Conservation (phyloP, 352 stramenopile species). For the Phytophthora pinifolia region DNA sequence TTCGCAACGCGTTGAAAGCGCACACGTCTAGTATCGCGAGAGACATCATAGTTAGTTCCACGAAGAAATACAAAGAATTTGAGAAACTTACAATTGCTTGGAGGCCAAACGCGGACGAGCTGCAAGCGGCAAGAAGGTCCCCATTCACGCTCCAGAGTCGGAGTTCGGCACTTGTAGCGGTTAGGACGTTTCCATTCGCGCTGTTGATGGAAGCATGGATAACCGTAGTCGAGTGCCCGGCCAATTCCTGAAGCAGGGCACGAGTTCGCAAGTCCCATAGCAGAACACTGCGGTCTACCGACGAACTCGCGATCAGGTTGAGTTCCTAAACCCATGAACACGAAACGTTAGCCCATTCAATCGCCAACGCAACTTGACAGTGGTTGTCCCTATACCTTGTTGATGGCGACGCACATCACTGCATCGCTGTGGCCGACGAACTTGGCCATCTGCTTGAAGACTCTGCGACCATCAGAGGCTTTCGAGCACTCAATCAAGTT, state of each 20-base stretch:
- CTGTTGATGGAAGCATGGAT: slow-evolving; percentile 66
- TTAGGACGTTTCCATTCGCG: slow-evolving; percentile 64
- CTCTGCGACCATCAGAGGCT: slow-evolving; percentile 40
- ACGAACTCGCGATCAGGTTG: slow-evolving; percentile 69
- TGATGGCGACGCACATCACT: slow-evolving; percentile 64
- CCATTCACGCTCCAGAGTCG: slow-evolving; percentile 83
- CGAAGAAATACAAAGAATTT: not conserved
- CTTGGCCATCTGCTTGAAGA: slow-evolving; percentile 72
- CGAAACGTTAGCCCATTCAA: not conserved
- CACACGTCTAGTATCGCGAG: slow-evolving; percentile 36
- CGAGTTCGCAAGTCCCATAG: slow-evolving; percentile 73
- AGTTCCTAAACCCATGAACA: slow-evolving; percentile 36
- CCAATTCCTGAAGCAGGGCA: slow-evolving; percentile 59
- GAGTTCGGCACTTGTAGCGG: slow-evolving; percentile 47
- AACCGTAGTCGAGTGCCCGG: slow-evolving; percentile 49
- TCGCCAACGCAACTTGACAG: too few relatives aligned
- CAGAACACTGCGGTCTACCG: slow-evolving; percentile 53
- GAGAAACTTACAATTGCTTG: slow-evolving; percentile 47
- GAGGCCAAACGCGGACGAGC: slow-evolving; percentile 43
- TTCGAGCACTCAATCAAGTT: slow-evolving; percentile 77
- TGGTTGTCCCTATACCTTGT: too few relatives aligned
- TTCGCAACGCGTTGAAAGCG: slow-evolving; percentile 70
- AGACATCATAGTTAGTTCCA: not conserved
- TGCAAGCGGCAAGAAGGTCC: slow-evolving; percentile 63
- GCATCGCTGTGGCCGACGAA: slow-evolving; percentile 66